These are phyloP conservation scores for Ustulina deusta DNA, from an alignment of 2,329 filamentous ascomycete species.

Conservation along the genomic window DNA sequence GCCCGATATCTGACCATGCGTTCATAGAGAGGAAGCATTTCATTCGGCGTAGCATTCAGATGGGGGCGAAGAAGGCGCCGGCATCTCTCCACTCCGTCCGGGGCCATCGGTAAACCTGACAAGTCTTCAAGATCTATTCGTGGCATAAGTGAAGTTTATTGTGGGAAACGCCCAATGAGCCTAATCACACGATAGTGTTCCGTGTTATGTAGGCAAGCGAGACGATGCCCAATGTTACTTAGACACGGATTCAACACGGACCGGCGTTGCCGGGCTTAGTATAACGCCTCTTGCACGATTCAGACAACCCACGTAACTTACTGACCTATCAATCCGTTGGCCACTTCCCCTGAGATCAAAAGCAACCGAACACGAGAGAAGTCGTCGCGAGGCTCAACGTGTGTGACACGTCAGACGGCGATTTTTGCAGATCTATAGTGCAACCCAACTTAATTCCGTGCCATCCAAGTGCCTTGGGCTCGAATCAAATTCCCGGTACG, in stretches of 20 bases:
- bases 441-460: constrained; percentile 22
- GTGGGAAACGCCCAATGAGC: constrained; percentile 13
- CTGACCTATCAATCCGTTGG: constrained; percentile 33
- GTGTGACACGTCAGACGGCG: constrained; percentile 32
- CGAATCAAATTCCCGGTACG: constrained; percentile 28
- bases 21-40: not conserved
- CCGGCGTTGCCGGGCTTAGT: constrained; percentile 25
- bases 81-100: constrained; percentile 18
- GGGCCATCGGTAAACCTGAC: constrained; percentile 4
- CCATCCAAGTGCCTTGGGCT: constrained; percentile 20
- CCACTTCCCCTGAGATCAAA: constrained; percentile 23
- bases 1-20: not conserved
- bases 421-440: constrained; percentile 36
- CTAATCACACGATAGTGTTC: constrained; percentile 36
- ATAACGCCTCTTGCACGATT: constrained; percentile 33
- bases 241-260: constrained; percentile 29
- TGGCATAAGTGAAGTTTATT: constrained; percentile 11
- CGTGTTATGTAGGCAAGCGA: constrained; percentile 41
- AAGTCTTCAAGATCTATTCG: constrained; percentile 13
- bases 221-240: constrained; percentile 35
- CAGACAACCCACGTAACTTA: constrained; percentile 20
- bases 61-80: constrained; percentile 20
- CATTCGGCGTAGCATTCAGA: constrained; percentile 2
- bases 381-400: constrained; percentile 34
- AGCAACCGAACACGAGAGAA: constrained; percentile 35